Evolutionary conservation across 257 asterid genomes (phyloP).

Genomic region (Coffea canephora): DNA sequence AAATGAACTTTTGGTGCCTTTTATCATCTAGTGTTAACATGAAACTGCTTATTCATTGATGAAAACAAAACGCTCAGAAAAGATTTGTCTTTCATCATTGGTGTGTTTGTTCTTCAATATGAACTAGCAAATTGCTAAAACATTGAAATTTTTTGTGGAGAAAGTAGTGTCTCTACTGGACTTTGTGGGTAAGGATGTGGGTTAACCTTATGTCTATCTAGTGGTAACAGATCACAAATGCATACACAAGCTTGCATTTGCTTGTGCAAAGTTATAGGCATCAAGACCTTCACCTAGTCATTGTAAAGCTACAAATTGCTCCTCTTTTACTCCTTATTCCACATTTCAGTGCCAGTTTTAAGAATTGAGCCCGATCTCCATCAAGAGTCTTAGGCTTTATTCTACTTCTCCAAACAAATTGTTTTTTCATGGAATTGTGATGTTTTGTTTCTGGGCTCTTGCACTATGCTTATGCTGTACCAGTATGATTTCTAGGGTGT

Average conservation of each 20-base stretch:
- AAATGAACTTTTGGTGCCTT: not conserved
- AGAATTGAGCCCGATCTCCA: not conserved
- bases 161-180: too few relatives aligned
- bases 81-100: not conserved
- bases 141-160: not conserved
- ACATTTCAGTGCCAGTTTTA: too few relatives aligned
- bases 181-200: too few relatives aligned
- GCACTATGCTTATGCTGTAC: not conserved
- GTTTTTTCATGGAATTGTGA: not conserved
- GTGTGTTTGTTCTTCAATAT: not conserved
- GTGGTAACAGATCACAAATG: too few relatives aligned
- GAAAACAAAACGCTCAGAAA: not conserved
- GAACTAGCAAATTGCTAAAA: not conserved
- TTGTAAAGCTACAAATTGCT: too few relatives aligned
- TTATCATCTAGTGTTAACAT: slow-evolving; percentile 2
- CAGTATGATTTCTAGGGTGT: slow-evolving; percentile 65
- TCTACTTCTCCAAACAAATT: not conserved
- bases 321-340: too few relatives aligned
- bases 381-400: not conserved
- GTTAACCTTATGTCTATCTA: too few relatives aligned
- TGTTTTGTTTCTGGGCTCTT: not conserved
- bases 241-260: too few relatives aligned
- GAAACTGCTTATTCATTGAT: not conserved
- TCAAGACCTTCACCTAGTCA: too few relatives aligned
- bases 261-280: too few relatives aligned